Evolutionary conservation across 768 basidiomycete genomes (phyloP).

Genomic region (Solioccasus polychromus): DNA sequence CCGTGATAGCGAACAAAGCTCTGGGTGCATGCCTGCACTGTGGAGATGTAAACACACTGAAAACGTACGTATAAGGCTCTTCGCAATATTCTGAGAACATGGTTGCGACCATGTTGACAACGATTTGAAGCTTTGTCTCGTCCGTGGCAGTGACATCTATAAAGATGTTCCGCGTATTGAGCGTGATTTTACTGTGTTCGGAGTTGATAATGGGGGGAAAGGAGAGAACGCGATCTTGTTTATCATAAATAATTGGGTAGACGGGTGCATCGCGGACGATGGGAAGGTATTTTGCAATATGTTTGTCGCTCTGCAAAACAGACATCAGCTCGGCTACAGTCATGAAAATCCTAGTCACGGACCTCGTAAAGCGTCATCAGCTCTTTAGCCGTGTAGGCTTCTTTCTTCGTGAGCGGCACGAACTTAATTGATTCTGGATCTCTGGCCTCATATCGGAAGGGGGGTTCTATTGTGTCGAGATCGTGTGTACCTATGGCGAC

Average conservation of each 20-base stretch:
- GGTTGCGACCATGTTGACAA: slow-evolving; percentile 90
- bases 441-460: slow-evolving; percentile 84
- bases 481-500: slow-evolving; percentile 98
- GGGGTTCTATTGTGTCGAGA: slow-evolving; percentile 80
- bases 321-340: background rate
- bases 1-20: background rate
- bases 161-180: slow-evolving; percentile 92
- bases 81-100: slow-evolving; percentile 98
- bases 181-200: slow-evolving; percentile 93
- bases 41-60: background rate
- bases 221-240: slow-evolving; percentile 80
- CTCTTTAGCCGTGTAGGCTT: slow-evolving; percentile 81
- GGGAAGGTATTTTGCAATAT: slow-evolving; percentile 81
- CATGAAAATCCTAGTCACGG: background rate
- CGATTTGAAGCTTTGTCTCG: slow-evolving; percentile 93
- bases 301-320: slow-evolving; percentile 75
- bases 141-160: slow-evolving; percentile 98
- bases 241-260: slow-evolving; percentile 97
- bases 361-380: slow-evolving; percentile 93
- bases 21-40: background rate
- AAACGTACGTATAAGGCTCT: slow-evolving; percentile 83
- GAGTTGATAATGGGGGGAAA: slow-evolving; percentile 99
- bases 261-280: slow-evolving; percentile 95
- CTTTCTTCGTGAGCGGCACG: slow-evolving; percentile 75
- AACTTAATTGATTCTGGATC: slow-evolving; percentile 91